Evolutionary conservation across 257 asterid genomes (phyloP), one percentile per base, ranked within the genome.

Genomic region (Echites panduratus): DNA sequence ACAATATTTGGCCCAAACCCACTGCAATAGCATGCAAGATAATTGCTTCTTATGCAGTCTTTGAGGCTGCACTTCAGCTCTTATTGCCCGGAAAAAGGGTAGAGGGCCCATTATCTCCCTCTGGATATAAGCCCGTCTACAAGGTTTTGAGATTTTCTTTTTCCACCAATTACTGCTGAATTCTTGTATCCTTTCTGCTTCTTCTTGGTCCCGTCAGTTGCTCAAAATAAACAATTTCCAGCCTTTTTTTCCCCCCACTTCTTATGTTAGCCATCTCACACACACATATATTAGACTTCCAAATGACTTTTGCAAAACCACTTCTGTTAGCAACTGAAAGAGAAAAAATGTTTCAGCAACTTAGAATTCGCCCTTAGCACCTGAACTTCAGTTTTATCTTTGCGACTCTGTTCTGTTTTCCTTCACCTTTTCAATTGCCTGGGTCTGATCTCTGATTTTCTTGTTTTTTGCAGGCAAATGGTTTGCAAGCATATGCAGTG

Each of bases 51-150:
- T 93, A 89, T 81, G 96, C 80, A 26, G 90, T 90, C 22, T 93
- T 91, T 76, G 94, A 93, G 90, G 97, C 97, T 62, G 87, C 92
- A 2, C 94, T 93, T 68, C 98, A 91, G 93, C 96, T 93, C 74
- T 81, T 84, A 73, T 81, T 93, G 17, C 98, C 98, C 0, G 98
- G 98, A 38, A 91, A 89, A 75, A 84, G 82, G 71, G 96, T 91
- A 2, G 88, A 89, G 74, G 98, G 98, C 62, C 98, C 98, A 0
- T 80, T 91, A 44, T 93, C 98, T 41, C 97, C 98, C 5, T 69
- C 94, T 64, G 98, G 98, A 71, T 89, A 89, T 78, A 86, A 54
- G 72, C 98, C 98, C 19, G 83, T 93, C 71, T 93, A 93, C 86
- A 93, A 93, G 98, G 97, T 93, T 58, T 7, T 40, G 5, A 1